Evolutionary conservation across 108 stramenopile genomes (phyloP).

Genomic region (Nitzschia palea): DNA sequence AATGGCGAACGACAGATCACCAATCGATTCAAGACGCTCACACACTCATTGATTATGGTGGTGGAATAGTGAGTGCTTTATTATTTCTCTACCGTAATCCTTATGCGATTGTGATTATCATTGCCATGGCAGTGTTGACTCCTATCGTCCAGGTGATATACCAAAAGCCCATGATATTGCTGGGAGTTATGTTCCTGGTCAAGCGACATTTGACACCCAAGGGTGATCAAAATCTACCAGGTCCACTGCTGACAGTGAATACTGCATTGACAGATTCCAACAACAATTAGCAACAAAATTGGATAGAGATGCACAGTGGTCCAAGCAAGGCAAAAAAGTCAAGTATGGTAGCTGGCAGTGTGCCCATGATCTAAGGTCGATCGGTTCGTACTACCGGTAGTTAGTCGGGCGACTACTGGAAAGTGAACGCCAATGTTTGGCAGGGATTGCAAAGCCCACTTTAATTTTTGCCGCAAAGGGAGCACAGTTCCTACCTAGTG

Average conservation of each 20-base stretch:
- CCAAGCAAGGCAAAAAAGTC: too few relatives aligned
- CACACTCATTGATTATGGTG: not conserved
- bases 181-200: not conserved
- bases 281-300: too few relatives aligned
- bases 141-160: not conserved
- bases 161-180: not conserved
- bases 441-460: too few relatives aligned
- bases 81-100: not conserved
- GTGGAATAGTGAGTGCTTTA: not conserved
- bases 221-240: not conserved
- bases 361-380: too few relatives aligned
- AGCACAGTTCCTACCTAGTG: too few relatives aligned
- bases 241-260: not conserved
- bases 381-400: too few relatives aligned
- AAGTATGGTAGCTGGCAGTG: too few relatives aligned
- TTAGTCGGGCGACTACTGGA: too few relatives aligned
- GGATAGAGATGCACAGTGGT: too few relatives aligned
- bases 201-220: not conserved
- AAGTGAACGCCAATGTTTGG: too few relatives aligned
- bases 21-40: slow-evolving; percentile 1
- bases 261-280: too few relatives aligned
- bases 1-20: not conserved
- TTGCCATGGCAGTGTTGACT: not conserved
- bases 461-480: too few relatives aligned
- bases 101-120: not conserved